Evolutionary conservation across 2,329 filamentous ascomycete species (phyloP).

Genomic region (Fusarium sp.): DNA sequence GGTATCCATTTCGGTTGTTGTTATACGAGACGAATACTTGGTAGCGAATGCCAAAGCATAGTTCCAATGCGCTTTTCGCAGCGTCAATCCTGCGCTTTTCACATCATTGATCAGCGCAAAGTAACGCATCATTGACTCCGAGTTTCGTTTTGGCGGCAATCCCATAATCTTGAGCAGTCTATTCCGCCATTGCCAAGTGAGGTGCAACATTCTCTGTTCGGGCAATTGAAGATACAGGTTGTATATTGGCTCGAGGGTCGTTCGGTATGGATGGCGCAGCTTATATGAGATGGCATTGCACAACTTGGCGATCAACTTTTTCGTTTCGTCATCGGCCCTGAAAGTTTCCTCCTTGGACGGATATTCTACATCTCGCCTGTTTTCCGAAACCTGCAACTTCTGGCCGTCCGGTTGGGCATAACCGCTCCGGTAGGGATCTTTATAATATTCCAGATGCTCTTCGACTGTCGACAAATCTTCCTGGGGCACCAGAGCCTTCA

Average conservation of each 20-base stretch:
- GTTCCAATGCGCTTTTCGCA: constrained; percentile 81
- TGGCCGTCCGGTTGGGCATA: constrained; percentile 65
- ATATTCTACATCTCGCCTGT: constrained; percentile 59
- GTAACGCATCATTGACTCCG: constrained; percentile 80
- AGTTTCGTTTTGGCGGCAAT: constrained; percentile 66
- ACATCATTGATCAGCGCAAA: constrained; percentile 87
- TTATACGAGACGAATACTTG: constrained; percentile 71
- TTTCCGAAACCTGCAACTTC: constrained; percentile 62
- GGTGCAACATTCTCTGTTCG: constrained; percentile 62
- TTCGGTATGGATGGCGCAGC: constrained; percentile 55
- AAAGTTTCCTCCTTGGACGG: constrained; percentile 57
- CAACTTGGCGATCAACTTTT: constrained; percentile 53
- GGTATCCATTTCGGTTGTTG: constrained; percentile 67
- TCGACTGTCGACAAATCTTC: constrained; percentile 61
- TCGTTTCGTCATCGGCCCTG: constrained; percentile 50
- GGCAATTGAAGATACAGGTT: constrained; percentile 62
- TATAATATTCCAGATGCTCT: constrained; percentile 63
- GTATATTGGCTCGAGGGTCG: constrained; percentile 59
- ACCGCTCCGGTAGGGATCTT: constrained; percentile 64
- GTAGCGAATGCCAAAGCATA: constrained; percentile 83
- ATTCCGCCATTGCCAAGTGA: constrained; percentile 66
- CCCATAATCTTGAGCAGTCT: constrained; percentile 76
- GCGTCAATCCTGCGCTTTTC: constrained; percentile 75
- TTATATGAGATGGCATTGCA: constrained; percentile 54
- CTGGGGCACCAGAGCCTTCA: constrained; percentile 65